Conservation (phyloP, 805 yeast genomes). For the Komagataella pseudopastoris region DNA sequence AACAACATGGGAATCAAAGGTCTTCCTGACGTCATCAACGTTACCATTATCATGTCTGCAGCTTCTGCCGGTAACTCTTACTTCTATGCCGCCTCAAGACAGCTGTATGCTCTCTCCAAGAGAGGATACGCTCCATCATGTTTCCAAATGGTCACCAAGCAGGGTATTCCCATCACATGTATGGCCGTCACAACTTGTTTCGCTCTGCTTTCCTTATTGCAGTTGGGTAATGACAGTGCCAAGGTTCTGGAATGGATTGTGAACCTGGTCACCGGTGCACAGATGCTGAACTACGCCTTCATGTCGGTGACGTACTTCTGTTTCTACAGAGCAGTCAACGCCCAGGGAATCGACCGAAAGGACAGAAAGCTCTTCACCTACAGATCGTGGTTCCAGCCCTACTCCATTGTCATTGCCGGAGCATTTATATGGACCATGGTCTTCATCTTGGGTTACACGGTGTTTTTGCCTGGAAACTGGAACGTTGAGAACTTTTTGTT, state of each 20-base stretch:
- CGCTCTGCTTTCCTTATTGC: constrained; percentile 54
- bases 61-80: constrained; percentile 76
- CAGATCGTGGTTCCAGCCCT: constrained; percentile 28
- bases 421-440: constrained; percentile 16
- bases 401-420: constrained; percentile 18
- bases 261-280: constrained; percentile 32
- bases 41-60: constrained; percentile 55
- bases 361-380: constrained; percentile 25
- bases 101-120: constrained; percentile 51
- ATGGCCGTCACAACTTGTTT: constrained; percentile 38
- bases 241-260: constrained; percentile 31
- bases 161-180: constrained; percentile 59
- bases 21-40: constrained; percentile 66
- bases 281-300: constrained; percentile 30
- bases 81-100: constrained; percentile 51
- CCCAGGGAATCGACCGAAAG: constrained; percentile 24
- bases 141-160: constrained; percentile 44
- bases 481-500: constrained; percentile 22
- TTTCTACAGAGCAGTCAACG: constrained; percentile 25
- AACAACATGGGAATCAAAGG: constrained; percentile 42
- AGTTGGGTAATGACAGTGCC: constrained; percentile 20
- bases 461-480: constrained; percentile 27
- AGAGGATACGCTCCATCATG: constrained; percentile 60
- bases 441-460: constrained; percentile 23
- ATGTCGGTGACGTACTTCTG: constrained; percentile 28